A percentile compares a stretch with the other conserved stretches of the same genome.
These are phyloP conservation scores for Cruciata laevipes DNA, from an alignment of 257 asterid species.

Conservation along the genomic window DNA sequence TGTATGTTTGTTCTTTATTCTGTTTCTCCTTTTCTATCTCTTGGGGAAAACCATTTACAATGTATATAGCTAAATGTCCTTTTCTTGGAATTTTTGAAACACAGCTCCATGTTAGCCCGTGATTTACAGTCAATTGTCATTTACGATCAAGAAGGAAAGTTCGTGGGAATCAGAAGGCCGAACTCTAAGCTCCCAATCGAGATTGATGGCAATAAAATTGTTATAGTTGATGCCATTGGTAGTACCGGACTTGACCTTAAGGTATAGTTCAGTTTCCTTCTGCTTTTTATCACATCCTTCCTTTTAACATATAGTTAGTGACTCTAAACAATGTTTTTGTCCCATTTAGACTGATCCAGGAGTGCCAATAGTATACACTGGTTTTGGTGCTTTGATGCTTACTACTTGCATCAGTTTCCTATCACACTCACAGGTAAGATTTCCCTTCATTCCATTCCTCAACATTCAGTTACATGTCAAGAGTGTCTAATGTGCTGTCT, in stretches of 20 bases:
- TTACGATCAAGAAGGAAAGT: constrained; percentile 81
- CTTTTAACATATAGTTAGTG: not conserved
- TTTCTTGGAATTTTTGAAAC: not conserved
- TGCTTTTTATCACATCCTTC: constrained; percentile 1
- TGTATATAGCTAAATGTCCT: not conserved
- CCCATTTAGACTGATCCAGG: constrained; percentile 74
- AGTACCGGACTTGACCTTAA: constrained; percentile 74
- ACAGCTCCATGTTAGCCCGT: constrained; percentile 92
- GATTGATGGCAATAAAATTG: constrained; percentile 57
- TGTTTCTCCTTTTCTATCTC: not conserved
- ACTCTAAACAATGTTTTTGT: constrained; percentile 9
- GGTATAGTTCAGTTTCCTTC: constrained; percentile 32
- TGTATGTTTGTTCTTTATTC: constrained; percentile 40
- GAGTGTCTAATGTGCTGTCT: not conserved
- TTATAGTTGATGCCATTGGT: constrained; percentile 56
- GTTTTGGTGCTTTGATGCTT: constrained; percentile 88
- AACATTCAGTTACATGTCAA: no score
- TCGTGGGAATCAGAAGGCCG: constrained; percentile 72
- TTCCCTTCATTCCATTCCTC: not conserved
- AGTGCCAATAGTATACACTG: constrained; percentile 75
- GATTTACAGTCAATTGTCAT: constrained; percentile 84
- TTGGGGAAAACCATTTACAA: not conserved
- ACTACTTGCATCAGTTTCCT: constrained; percentile 81
- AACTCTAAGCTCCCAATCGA: constrained; percentile 80
- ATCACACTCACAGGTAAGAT: constrained; percentile 78